Percentiles rank a stretch among this genome's conserved stretches.
Evolutionary conservation across 2,329 filamentous ascomycete species (phyloP).

Genomic region (Colletotrichum echinochloae): DNA sequence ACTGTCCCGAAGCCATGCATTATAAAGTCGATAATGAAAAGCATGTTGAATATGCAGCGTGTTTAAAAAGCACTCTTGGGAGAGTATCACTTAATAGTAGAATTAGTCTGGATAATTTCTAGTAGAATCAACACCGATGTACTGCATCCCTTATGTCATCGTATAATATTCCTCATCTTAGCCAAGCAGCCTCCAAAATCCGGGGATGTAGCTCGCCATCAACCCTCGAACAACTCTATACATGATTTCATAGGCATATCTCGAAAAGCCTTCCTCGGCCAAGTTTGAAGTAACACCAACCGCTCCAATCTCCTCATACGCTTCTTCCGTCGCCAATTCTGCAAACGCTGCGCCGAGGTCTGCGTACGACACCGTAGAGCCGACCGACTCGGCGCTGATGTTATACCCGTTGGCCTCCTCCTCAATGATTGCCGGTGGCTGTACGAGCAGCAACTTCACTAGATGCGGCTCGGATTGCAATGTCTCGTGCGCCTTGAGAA

Average conservation of each 20-base stretch:
- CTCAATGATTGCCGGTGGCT: conserved; percentile 30
- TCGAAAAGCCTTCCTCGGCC: conserved; percentile 6
- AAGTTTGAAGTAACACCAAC: conserved; percentile 13
- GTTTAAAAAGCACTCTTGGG: background rate
- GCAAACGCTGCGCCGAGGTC: conserved; percentile 33
- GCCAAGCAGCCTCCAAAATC: conserved; percentile 20
- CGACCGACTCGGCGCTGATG: conserved; percentile 13
- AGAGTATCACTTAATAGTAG: background rate
- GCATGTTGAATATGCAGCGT: conserved; percentile 18
- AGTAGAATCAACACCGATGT: background rate
- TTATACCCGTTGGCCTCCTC: conserved; percentile 27
- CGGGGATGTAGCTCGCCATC: conserved; percentile 27
- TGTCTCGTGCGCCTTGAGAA: conserved; percentile 17
- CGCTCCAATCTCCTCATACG: conserved; percentile 7
- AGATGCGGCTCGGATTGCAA: conserved; percentile 9
- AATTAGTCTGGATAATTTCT: background rate
- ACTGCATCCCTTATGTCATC: too few species aligned
- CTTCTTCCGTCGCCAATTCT: conserved; percentile 16
- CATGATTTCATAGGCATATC: conserved; percentile 19
- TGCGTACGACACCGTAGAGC: conserved; percentile 13
- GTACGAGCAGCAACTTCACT: conserved; percentile 17
- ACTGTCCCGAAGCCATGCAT: conserved; percentile 5
- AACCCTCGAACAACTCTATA: conserved; percentile 10
- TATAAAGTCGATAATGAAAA: background rate
- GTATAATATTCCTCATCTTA: background rate